Evolutionary conservation across 2,329 filamentous ascomycete genomes (phyloP).

Genomic region (Orbilia quercus): DNA sequence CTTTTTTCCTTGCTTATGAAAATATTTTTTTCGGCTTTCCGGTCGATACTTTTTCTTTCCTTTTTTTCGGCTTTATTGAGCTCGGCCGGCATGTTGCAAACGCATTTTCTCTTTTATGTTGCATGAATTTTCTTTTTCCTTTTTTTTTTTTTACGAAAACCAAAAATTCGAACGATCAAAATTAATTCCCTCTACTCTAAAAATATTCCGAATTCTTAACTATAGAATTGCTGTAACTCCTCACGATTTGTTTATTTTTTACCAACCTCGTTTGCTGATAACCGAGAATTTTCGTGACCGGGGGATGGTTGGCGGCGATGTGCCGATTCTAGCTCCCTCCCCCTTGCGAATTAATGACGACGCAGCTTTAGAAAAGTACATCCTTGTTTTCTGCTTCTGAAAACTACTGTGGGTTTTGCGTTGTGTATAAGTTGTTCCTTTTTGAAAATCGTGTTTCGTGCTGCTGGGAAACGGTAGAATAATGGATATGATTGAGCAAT

Average conservation of each 20-base stretch:
- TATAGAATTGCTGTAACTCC: constrained; percentile 4
- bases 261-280: constrained; percentile 2
- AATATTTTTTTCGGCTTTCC: constrained; percentile 21
- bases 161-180: constrained; percentile 45
- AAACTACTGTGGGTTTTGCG: not conserved
- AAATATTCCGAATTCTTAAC: not conserved
- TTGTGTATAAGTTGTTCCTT: not conserved
- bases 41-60: too few relatives aligned
- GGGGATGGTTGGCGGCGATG: constrained; percentile 31
- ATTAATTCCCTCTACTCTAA: constrained; percentile 34
- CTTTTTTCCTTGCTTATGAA: constrained; percentile 42
- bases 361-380: constrained; percentile 25
- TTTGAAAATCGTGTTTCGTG: not conserved
- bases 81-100: constrained; percentile 25
- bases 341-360: not conserved
- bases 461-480: constrained; percentile 7
- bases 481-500: not conserved
- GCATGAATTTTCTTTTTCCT: not conserved
- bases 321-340: constrained; percentile 29
- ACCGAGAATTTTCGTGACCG: constrained; percentile 49
- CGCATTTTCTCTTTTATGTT: constrained; percentile 24
- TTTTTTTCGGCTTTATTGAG: constrained; percentile 14
- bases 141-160: constrained; percentile 34
- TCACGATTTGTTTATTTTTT: constrained; percentile 25
- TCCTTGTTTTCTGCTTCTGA: constrained; percentile 1